Conservation (phyloP, 306 rosid species). For the Dryas alaskensis region DNA sequence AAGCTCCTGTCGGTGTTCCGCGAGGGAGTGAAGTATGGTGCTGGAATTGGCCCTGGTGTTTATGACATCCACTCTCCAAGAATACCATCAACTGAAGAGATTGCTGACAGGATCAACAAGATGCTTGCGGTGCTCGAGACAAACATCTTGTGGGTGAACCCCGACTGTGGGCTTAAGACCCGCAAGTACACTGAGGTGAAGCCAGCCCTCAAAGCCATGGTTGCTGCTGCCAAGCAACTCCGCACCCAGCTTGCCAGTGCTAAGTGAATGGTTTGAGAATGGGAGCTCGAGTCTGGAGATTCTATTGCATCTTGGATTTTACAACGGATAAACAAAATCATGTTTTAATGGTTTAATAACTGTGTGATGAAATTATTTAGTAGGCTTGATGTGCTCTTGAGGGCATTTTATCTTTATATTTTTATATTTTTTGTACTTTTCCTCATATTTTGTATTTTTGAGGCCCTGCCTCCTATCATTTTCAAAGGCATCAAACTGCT, state of each 20-base stretch:
- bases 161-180: slow-evolving; percentile 94
- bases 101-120: slow-evolving; percentile 86
- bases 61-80: slow-evolving; percentile 95
- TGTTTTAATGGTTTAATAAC: slow-evolving; percentile 48
- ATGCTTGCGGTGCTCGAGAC: slow-evolving; percentile 96
- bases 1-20: slow-evolving; percentile 96
- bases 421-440: background rate
- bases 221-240: slow-evolving; percentile 77
- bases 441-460: slow-evolving; percentile 37
- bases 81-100: slow-evolving; percentile 85
- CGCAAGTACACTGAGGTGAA: slow-evolving; percentile 85
- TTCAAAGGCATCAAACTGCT: slow-evolving; percentile 15
- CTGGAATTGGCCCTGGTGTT: slow-evolving; percentile 95
- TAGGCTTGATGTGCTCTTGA: slow-evolving; percentile 30
- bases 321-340: background rate
- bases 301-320: slow-evolving; percentile 21
- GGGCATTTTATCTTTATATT: slow-evolving; percentile 31
- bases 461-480: slow-evolving; percentile 42
- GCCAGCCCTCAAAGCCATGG: slow-evolving; percentile 79
- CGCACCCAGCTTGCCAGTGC: slow-evolving; percentile 71
- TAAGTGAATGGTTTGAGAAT: slow-evolving; percentile 43
- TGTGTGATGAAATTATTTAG: slow-evolving; percentile 43
- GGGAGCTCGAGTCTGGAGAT: background rate
- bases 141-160: slow-evolving; percentile 92
- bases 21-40: slow-evolving; percentile 91